Evolutionary conservation across 257 asterid genomes (phyloP).

Genomic region (Agastache rugosa): DNA sequence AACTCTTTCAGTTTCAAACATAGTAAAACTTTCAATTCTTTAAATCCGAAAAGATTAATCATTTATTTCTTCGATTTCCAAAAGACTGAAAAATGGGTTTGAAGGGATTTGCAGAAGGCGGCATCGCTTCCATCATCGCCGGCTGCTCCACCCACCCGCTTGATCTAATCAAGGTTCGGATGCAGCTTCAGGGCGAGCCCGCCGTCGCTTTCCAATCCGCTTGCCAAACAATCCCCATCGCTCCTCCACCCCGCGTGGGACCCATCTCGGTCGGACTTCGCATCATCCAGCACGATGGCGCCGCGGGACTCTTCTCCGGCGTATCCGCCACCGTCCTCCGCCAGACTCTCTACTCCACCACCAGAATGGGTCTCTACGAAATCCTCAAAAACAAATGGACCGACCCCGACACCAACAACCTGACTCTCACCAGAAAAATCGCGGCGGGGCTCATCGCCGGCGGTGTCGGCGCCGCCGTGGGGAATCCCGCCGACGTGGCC

Average conservation of each 20-base stretch:
- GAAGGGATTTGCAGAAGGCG: constrained; percentile 70
- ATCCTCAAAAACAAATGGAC: constrained; percentile 67
- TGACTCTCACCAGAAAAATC: constrained; percentile 49
- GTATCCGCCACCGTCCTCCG: constrained; percentile 77
- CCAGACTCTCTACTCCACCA: constrained; percentile 66
- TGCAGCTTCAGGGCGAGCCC: constrained; percentile 69
- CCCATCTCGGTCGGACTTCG: constrained; percentile 53
- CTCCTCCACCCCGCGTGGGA: constrained; percentile 49
- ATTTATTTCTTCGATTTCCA: neutral
- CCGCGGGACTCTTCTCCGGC: constrained; percentile 63
- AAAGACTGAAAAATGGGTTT: constrained; percentile 20
- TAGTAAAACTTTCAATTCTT: neutral
- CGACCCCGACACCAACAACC: constrained; percentile 44
- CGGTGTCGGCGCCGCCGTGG: constrained; percentile 72
- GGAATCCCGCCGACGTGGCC: constrained; percentile 79
- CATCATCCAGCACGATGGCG: constrained; percentile 63
- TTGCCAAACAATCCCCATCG: constrained; percentile 18
- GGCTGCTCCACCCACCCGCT: constrained; percentile 71
- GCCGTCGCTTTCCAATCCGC: constrained; percentile 43
- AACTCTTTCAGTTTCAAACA: neutral
- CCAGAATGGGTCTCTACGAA: constrained; percentile 74
- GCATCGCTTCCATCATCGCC: constrained; percentile 67
- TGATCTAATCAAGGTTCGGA: constrained; percentile 62
- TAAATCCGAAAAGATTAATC: too few relatives aligned
- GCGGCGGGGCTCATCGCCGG: constrained; percentile 66